These are phyloP conservation scores for Trichoderma reesei DNA, from an alignment of 495 filamentous ascomycete genomes.

Conservation along the genomic window DNA sequence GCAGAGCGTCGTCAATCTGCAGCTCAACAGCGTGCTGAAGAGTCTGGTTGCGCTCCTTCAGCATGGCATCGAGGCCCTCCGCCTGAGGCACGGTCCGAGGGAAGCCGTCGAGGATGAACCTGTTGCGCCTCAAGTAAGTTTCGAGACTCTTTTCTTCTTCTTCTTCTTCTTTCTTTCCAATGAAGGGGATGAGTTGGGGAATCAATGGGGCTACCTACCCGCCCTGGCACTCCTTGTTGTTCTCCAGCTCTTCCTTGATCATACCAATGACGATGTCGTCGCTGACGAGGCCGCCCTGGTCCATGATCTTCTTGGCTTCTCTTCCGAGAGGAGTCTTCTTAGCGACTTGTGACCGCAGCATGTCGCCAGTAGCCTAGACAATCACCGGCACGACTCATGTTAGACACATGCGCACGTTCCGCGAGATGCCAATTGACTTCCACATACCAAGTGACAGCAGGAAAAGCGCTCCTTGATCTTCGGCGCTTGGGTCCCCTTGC, in stretches of 20 bases:
- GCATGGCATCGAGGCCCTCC: constrained; percentile 89
- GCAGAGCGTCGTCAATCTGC: constrained; percentile 86
- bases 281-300: constrained; percentile 91
- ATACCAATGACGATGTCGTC: constrained; percentile 99
- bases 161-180: neutral
- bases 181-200: neutral
- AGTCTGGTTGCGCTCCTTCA: constrained; percentile 57
- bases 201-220: constrained; percentile 48
- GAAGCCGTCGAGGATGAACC: constrained; percentile 98
- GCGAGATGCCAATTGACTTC: neutral
- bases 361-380: constrained; percentile 87
- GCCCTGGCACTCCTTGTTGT: constrained; percentile 90
- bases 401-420: neutral
- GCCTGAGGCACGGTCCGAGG: constrained; percentile 93
- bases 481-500: constrained; percentile 98
- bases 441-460: constrained; percentile 85
- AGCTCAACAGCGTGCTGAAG: constrained; percentile 93
- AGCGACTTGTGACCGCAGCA: constrained; percentile 96
- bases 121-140: constrained; percentile 24
- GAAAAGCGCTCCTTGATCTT: constrained; percentile 96
- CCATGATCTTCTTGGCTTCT: constrained; percentile 99
- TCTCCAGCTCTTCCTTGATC: constrained; percentile 94
- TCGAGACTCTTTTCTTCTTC: neutral
- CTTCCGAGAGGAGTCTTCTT: constrained; percentile 92
- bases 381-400: neutral